Evolutionary conservation across 192 early-diverging fungal genomes (phyloP).

Genomic region (Backusella westeae): DNA sequence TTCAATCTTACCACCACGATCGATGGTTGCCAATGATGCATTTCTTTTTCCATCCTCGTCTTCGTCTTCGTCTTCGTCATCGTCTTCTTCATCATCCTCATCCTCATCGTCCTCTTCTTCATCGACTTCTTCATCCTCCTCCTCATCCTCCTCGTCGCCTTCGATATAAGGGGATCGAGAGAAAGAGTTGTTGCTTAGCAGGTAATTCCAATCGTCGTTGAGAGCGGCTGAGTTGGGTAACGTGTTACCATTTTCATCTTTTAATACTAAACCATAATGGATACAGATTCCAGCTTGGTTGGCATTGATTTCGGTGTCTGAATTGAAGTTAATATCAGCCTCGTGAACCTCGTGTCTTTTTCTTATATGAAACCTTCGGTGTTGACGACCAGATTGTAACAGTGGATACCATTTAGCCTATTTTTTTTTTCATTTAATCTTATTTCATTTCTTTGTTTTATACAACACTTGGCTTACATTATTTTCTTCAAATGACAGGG

Average conservation of each 20-base stretch:
- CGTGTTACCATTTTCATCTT: constrained; percentile 1
- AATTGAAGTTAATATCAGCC: background rate
- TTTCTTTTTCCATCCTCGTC: background rate
- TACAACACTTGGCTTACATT: constrained; percentile 34
- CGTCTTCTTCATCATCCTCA: background rate
- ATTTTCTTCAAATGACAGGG: constrained; percentile 54
- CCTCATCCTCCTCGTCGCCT: background rate
- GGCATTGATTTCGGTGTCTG: background rate
- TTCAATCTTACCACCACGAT: background rate
- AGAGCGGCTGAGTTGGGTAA: background rate
- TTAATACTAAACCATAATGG: constrained; percentile 2
- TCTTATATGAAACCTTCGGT: constrained; percentile 13
- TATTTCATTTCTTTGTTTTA: background rate
- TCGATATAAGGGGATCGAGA: background rate
- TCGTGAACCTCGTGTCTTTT: constrained; percentile 17
- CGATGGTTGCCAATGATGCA: background rate
- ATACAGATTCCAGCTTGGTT: constrained; percentile 9
- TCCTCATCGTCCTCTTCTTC: background rate
- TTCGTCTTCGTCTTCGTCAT: background rate
- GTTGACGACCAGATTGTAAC: background rate
- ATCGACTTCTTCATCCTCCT: background rate
- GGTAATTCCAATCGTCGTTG: constrained; percentile 8
- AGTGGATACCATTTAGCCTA: constrained; percentile 45
- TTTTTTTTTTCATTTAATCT: background rate
- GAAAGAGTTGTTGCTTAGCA: background rate